Percentiles rank a stretch among this genome's conserved stretches.
These are phyloP conservation scores for Colletotrichum siamense DNA, from an alignment of 2,329 filamentous ascomycete genomes.

Conservation along the genomic window DNA sequence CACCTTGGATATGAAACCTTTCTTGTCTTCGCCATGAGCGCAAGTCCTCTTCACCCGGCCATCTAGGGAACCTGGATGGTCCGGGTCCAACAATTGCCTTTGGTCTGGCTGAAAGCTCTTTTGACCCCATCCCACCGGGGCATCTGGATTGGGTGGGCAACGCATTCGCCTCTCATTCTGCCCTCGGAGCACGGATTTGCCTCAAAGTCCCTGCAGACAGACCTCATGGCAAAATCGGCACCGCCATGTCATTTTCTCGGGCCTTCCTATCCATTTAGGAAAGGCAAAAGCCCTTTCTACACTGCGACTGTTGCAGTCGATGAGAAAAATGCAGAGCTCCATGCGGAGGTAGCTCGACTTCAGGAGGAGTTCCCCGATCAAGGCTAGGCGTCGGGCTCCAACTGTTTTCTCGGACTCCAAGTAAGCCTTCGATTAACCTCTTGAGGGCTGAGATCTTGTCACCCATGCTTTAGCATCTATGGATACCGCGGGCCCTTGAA, in stretches of 20 bases:
- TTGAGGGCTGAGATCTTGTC: too few species aligned
- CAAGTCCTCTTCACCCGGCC: not conserved
- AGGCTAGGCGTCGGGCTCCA: too few species aligned
- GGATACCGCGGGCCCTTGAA: too few species aligned
- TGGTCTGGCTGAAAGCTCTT: not conserved
- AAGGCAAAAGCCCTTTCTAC: not conserved
- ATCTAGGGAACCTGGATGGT: not conserved
- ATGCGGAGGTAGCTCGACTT: not conserved
- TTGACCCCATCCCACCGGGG: not conserved
- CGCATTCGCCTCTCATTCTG: not conserved
- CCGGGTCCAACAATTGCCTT: not conserved
- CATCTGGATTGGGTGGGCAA: not conserved
- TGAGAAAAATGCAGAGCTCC: not conserved
- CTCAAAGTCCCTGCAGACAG: not conserved
- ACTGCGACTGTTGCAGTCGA: not conserved
- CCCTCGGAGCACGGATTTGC: not conserved
- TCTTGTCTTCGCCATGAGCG: accelerated
- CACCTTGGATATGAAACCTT: not conserved
- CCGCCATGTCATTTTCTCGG: not conserved
- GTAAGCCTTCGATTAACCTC: too few species aligned
- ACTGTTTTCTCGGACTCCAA: too few species aligned
- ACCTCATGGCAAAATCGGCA: not conserved
- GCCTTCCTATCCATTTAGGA: not conserved
- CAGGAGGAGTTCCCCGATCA: not conserved
- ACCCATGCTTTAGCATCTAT: too few species aligned